Evolutionary conservation across 2,329 filamentous ascomycete species (phyloP).

Genomic region (Thielaviopsis euricoi): DNA sequence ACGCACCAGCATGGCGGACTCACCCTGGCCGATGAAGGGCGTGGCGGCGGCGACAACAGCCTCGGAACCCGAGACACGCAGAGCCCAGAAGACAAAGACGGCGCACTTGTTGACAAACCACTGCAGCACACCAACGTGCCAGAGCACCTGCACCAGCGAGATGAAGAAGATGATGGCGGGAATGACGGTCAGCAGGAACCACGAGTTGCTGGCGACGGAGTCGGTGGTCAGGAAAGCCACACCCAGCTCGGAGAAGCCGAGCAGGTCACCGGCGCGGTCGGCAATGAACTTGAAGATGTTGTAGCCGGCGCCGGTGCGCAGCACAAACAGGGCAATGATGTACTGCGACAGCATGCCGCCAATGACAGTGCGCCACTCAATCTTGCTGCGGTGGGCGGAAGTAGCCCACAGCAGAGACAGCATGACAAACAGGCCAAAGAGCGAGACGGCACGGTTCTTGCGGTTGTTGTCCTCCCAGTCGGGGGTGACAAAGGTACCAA

Average conservation of each 20-base stretch:
- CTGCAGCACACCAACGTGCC: constrained; percentile 65
- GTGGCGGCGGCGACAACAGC: constrained; percentile 88
- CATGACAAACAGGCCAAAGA: constrained; percentile 63
- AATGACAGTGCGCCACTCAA: constrained; percentile 68
- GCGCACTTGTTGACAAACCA: constrained; percentile 85
- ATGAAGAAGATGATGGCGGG: constrained; percentile 95
- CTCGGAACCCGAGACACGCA: constrained; percentile 77
- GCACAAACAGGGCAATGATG: constrained; percentile 73
- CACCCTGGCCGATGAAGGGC: constrained; percentile 86
- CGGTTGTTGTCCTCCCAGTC: constrained; percentile 63
- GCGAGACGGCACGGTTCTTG: constrained; percentile 60
- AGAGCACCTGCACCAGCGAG: constrained; percentile 72
- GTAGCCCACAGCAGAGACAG: constrained; percentile 51
- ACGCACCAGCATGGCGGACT: constrained; percentile 81
- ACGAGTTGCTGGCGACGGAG: constrained; percentile 31
- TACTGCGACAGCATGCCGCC: constrained; percentile 82
- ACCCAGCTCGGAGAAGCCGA: constrained; percentile 61
- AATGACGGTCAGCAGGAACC: constrained; percentile 67
- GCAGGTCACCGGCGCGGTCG: constrained; percentile 51
- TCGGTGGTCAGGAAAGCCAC: constrained; percentile 45
- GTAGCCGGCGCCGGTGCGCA: constrained; percentile 64
- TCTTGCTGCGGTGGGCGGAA: constrained; percentile 46
- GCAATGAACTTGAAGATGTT: constrained; percentile 89
- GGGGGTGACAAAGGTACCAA: constrained; percentile 59
- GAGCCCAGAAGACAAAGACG: constrained; percentile 77